These are phyloP conservation scores for Termitomyces sp. DNA, from an alignment of 768 basidiomycete species.

Conservation along the genomic window DNA sequence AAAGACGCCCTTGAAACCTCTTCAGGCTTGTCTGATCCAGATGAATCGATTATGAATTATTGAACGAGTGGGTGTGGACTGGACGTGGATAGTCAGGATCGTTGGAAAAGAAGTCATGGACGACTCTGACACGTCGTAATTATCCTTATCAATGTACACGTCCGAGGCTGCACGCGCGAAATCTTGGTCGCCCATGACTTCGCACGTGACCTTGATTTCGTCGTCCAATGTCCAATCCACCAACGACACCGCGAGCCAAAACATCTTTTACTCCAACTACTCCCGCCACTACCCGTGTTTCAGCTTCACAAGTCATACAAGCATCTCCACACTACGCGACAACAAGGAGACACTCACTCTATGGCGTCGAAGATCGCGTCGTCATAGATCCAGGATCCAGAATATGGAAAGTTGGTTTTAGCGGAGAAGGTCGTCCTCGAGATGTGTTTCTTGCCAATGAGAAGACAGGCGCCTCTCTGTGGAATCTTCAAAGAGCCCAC, in stretches of 20 bases:
- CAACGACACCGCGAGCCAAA: slow-evolving; percentile 36
- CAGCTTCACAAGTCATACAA: slow-evolving; percentile 43
- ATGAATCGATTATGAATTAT: neutral
- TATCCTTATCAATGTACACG: too few relatives aligned
- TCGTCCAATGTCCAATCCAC: slow-evolving; percentile 26
- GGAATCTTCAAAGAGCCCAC: slow-evolving; percentile 53
- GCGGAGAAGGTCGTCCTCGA: slow-evolving; percentile 88
- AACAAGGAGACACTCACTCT: slow-evolving; percentile 85
- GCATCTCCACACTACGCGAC: slow-evolving; percentile 82
- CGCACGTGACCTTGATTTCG: neutral
- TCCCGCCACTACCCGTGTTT: slow-evolving; percentile 49
- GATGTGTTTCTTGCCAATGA: slow-evolving; percentile 70
- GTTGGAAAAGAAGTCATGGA: neutral
- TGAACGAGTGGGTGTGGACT: neutral
- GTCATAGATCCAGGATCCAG: slow-evolving; percentile 92
- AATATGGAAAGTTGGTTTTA: slow-evolving; percentile 97
- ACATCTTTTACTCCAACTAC: slow-evolving; percentile 38
- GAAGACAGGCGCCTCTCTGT: slow-evolving; percentile 39
- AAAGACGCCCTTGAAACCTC: neutral
- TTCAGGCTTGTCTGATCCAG: too few relatives aligned
- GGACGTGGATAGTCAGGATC: neutral
- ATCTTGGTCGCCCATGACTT: neutral
- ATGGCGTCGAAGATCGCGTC: slow-evolving; percentile 94
- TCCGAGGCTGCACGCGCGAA: too few relatives aligned
- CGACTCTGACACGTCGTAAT: too few relatives aligned